Base-by-base conservation (phyloP, 352 stramenopile species). In the Thalassiosira oceanica region DNA sequence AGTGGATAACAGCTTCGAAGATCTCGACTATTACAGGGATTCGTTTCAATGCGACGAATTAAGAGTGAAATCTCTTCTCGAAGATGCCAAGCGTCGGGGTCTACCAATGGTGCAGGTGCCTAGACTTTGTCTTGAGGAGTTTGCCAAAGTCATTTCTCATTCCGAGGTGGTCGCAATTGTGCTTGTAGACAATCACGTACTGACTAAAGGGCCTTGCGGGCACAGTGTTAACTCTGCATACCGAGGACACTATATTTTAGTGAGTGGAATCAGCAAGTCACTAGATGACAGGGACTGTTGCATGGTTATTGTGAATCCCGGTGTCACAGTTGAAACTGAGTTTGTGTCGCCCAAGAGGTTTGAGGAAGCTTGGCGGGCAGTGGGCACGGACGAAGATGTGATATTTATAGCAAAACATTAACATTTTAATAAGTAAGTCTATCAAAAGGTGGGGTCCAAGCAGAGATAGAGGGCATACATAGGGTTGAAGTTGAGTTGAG, bases 371-470 rank as follows among this genome's bases (percentile, higher is more conserved):
- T 86, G 83, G 83, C 57, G 72, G 35, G 64, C 83, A 10, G 69
- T 61, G 26, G 83, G 83, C 3, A 90, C 83, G 10, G 83, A 90
- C 57, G 62, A 87, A 60, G 83, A 90, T 75, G 53, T 88, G 35
- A 78, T 88, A 21, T 86, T 90, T 62, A 36, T 90, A 43, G 31
- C 66, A 29, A 72, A 74, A 50, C 5, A 72, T 48, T 20, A 26
- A 16, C 36, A 29, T 16, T 20, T 15, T 52, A 52, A 4, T 20
- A 28, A 36, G 23, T 5, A 2, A 23, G 10, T 53, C 16, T 1
- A n/a, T n/a, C n/a, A n/a, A n/a, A n/a, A n/a, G n/a, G n/a, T n/a
- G n/a, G n/a, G n/a, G n/a, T n/a, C n/a, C n/a, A n/a, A n/a, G n/a
- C n/a, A n/a, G n/a, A n/a, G n/a, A n/a, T n/a, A n/a, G n/a, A n/a